Percentiles rank a stretch among this genome's conserved stretches.
These are phyloP conservation scores for Ceratonia siliqua DNA, from an alignment of 306 rosid species.

Conservation along the genomic window DNA sequence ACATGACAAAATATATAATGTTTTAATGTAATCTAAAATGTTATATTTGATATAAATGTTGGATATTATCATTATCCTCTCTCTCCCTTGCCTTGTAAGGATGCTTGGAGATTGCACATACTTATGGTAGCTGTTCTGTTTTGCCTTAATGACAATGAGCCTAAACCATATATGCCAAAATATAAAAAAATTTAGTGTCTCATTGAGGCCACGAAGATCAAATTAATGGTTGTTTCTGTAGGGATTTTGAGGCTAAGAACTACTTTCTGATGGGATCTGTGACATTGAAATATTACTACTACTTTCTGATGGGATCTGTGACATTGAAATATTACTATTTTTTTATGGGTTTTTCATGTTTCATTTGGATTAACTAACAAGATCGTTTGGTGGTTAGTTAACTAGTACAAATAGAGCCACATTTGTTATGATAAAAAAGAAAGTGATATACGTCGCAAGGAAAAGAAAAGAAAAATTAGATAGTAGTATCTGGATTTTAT, in stretches of 20 bases:
- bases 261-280: conserved; percentile 24
- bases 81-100: neutral
- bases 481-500: neutral
- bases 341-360: no score
- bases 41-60: no score
- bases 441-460: conserved; percentile 10
- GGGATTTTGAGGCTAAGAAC: conserved; percentile 30
- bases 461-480: neutral
- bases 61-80: conserved; percentile 15
- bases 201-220: conserved; percentile 9
- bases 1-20: no score
- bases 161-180: neutral
- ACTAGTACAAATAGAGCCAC: conserved; percentile 14
- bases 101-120: no score
- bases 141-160: conserved; percentile 15
- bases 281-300: conserved; percentile 17
- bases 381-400: neutral
- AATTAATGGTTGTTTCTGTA: conserved; percentile 17
- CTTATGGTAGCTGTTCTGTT: conserved; percentile 27
- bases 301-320: conserved; percentile 25
- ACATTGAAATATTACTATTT: conserved; percentile 2
- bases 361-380: conserved; percentile 8
- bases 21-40: no score
- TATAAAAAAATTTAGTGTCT: neutral
- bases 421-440: neutral